Conservation (phyloP, 768 basidiomycete genomes). For the Peribolospora baueri region DNA sequence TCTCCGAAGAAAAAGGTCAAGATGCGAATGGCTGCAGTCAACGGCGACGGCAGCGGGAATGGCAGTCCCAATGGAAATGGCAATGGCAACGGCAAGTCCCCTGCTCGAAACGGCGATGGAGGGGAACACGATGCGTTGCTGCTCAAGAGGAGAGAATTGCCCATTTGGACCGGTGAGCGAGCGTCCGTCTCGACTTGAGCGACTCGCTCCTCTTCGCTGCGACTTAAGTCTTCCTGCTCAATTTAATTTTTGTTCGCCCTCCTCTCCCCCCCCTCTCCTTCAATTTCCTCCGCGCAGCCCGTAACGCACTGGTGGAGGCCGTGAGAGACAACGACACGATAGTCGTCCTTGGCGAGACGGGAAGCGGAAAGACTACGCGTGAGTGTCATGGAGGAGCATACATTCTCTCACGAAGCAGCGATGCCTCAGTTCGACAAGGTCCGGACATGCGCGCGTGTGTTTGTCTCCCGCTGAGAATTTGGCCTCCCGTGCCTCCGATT, state of each 20-base stretch:
- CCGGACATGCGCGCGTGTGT: neutral
- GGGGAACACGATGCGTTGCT: slow-evolving; percentile 2
- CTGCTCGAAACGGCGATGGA: slow-evolving; percentile 1
- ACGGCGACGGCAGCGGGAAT: neutral
- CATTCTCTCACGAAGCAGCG: neutral
- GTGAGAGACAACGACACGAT: slow-evolving; percentile 57
- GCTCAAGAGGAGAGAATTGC: slow-evolving; percentile 27
- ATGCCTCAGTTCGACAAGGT: neutral
- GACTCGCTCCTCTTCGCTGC: neutral
- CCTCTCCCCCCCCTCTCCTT: neutral
- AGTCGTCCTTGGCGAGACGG: slow-evolving; percentile 83
- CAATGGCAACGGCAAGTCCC: neutral
- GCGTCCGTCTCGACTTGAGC: no score
- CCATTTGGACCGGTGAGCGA: slow-evolving; percentile 47
- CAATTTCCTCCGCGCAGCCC: slow-evolving; percentile 26
- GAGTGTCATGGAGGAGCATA: slow-evolving; percentile 20
- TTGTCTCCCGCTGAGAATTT: neutral
- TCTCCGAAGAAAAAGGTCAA: neutral
- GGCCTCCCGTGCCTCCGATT: neutral
- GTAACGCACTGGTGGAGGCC: slow-evolving; percentile 46
- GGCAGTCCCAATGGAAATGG: neutral
- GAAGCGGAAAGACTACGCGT: slow-evolving; percentile 97
- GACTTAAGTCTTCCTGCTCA: neutral
- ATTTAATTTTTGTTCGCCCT: neutral
- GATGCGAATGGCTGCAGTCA: no score